These are phyloP conservation scores for Tetrapisispora arboricola DNA, from an alignment of 805 yeast species.

Conservation along the genomic window DNA sequence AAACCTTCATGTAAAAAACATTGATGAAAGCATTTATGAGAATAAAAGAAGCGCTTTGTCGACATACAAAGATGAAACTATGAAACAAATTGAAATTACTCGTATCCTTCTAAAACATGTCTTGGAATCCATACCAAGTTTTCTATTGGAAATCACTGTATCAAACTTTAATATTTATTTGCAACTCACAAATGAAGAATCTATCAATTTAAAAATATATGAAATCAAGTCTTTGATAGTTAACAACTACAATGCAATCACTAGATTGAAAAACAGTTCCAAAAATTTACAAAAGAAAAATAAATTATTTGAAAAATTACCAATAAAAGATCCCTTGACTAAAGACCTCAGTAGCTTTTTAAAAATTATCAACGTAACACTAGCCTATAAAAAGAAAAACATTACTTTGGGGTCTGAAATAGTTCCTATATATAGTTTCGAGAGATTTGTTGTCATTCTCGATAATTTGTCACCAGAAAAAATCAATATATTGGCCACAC, in stretches of 20 bases:
- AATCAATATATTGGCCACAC: slow-evolving; percentile 15
- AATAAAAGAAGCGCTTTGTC: too few species aligned
- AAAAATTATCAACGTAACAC: slow-evolving; percentile 15
- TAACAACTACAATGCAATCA: not conserved
- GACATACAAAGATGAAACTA: not conserved
- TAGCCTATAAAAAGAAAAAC: slow-evolving; percentile 9
- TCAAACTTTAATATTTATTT: slow-evolving; percentile 21
- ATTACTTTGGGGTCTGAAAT: slow-evolving; percentile 2
- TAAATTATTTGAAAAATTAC: not conserved
- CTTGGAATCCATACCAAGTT: slow-evolving; percentile 11
- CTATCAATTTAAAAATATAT: slow-evolving; percentile 16
- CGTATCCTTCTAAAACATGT: not conserved
- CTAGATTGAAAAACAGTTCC: not conserved
- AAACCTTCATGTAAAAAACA: too few species aligned
- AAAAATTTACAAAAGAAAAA: not conserved
- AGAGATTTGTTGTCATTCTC: slow-evolving; percentile 21
- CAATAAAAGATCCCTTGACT: not conserved
- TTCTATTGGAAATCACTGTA: slow-evolving; percentile 16
- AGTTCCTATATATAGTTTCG: slow-evolving; percentile 22
- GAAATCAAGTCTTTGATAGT: slow-evolving; percentile 13
- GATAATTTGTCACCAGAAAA: slow-evolving; percentile 10
- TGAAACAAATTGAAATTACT: not conserved
- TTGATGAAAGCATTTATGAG: too few species aligned
- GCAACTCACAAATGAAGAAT: slow-evolving; percentile 14
- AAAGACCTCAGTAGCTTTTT: slow-evolving; percentile 15